Conservation (phyloP, 345 rosid species). For the Sapria himalayana region DNA sequence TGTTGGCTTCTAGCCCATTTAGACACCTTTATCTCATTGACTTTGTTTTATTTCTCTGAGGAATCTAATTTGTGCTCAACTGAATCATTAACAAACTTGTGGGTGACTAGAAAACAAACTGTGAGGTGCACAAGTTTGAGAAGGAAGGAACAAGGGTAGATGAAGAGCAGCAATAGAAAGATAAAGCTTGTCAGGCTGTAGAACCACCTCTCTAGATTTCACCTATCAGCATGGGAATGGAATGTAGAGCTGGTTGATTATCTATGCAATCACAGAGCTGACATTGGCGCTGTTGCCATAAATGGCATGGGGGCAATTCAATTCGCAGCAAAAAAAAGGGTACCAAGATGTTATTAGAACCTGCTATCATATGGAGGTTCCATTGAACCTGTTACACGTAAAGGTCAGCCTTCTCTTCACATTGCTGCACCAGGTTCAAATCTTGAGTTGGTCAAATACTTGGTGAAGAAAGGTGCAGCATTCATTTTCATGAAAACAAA, state of each 20-base stretch:
- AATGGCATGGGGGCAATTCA: conserved; percentile 96
- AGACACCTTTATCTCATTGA: no score
- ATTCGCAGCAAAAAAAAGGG: conserved; percentile 91
- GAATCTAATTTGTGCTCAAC: conserved; percentile 28
- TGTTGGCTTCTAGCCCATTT: no score
- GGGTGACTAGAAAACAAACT: conserved; percentile 41
- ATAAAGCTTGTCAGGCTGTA: conserved; percentile 46
- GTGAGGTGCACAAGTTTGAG: conserved; percentile 35
- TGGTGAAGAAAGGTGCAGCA: conserved; percentile 57
- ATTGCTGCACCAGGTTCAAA: conserved; percentile 82
- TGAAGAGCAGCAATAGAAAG: conserved; percentile 47
- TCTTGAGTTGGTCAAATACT: conserved; percentile 50
- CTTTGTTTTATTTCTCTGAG: conserved; percentile 45
- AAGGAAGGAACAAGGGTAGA: conserved; percentile 45
- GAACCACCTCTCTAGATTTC: conserved; percentile 61
- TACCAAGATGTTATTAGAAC: conserved; percentile 53
- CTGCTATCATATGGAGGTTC: conserved; percentile 50
- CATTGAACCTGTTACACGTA: conserved; percentile 42
- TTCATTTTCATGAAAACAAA: conserved; percentile 46
- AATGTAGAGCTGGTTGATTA: conserved; percentile 48
- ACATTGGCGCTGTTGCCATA: conserved; percentile 86
- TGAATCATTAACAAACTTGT: conserved; percentile 28
- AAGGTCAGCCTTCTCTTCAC: conserved; percentile 82
- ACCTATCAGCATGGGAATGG: conserved; percentile 95
- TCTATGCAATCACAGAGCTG: conserved; percentile 84